Conservation (phyloP, 75 land plant species). For the Gnetum montanum region DNA sequence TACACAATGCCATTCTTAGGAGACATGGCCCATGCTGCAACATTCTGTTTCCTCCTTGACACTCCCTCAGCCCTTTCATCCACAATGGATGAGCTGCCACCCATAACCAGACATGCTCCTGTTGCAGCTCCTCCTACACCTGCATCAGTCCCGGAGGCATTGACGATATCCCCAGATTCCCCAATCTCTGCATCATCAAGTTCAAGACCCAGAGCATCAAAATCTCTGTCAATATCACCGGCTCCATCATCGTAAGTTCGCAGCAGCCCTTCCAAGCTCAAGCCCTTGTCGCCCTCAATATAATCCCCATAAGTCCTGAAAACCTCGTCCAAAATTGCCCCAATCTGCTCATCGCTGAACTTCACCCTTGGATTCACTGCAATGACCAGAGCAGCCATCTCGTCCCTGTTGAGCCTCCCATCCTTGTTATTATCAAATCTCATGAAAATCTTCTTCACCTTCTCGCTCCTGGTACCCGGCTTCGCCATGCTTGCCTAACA, state of each 20-base stretch:
- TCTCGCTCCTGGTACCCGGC: conserved; percentile 46
- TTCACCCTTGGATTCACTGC: conserved; percentile 94
- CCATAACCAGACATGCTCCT: not conserved
- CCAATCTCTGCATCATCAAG: conserved; percentile 31
- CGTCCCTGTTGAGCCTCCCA: conserved; percentile 80
- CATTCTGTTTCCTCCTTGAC: conserved; percentile 18
- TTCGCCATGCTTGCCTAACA: too few species aligned
- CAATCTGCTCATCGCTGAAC: conserved; percentile 89
- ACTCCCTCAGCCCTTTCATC: conserved; percentile 13
- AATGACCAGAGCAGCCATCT: conserved; percentile 93
- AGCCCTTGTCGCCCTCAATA: conserved; percentile 67
- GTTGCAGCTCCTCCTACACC: not conserved
- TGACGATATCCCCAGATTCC: conserved; percentile 25
- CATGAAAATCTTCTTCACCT: conserved; percentile 81
- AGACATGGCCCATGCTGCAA: conserved; percentile 38
- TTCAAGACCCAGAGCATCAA: conserved; percentile 75
- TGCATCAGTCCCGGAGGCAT: conserved; percentile 17
- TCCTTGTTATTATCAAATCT: conserved; percentile 73
- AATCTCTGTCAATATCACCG: conserved; percentile 97
- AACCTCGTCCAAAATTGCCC: conserved; percentile 93
- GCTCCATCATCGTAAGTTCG: conserved; percentile 98
- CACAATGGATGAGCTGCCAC: conserved; percentile 5
- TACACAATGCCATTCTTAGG: conserved; percentile 67
- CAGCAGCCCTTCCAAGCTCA: conserved; percentile 73
- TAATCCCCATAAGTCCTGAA: conserved; percentile 90